A percentile compares a stretch with the other conserved stretches of the same genome.
These are phyloP conservation scores for Coemansia interrupta DNA, from an alignment of 192 early-diverging fungal species.

Conservation along the genomic window DNA sequence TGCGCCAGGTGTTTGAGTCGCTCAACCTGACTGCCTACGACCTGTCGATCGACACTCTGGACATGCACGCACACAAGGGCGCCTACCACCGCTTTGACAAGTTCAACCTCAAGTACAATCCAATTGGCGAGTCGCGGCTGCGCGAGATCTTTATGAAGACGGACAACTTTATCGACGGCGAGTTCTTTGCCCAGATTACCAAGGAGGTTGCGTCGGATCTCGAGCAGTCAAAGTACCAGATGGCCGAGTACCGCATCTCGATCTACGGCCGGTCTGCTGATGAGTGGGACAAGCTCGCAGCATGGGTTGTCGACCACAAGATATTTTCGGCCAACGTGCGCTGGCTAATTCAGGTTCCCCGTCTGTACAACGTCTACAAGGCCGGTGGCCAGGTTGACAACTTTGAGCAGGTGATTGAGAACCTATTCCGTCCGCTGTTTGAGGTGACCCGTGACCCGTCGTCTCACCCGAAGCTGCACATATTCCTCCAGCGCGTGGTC, in stretches of 20 bases:
- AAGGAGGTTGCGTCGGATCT: constrained; percentile 88
- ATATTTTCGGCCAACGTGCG: constrained; percentile 88
- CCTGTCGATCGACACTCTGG: constrained; percentile 88
- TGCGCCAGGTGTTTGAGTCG: constrained; percentile 82
- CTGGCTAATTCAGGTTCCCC: constrained; percentile 91
- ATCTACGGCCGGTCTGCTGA: constrained; percentile 81
- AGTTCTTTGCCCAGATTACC: constrained; percentile 88
- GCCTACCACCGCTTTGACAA: constrained; percentile 96
- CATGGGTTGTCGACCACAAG: constrained; percentile 89
- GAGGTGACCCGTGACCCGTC: constrained; percentile 84
- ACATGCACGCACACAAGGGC: constrained; percentile 96
- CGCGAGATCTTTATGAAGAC: constrained; percentile 96
- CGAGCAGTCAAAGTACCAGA: constrained; percentile 92
- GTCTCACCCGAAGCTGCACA: constrained; percentile 84
- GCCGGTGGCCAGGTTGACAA: constrained; percentile 56
- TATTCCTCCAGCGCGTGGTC: constrained; percentile 91
- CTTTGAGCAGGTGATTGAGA: constrained; percentile 76
- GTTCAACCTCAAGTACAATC: constrained; percentile 96
- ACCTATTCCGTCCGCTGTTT: constrained; percentile 86
- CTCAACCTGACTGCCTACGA: constrained; percentile 91
- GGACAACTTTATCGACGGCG: constrained; percentile 83
- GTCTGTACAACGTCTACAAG: constrained; percentile 88
- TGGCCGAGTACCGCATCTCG: constrained; percentile 89
- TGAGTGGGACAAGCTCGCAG: constrained; percentile 94
- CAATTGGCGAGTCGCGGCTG: constrained; percentile 89